A percentile compares a stretch with the other conserved stretches of the same genome.
phyloP scores from a whole-genome alignment of 495 filamentous ascomycete genomes.

The Terfezia boudieri region DNA sequence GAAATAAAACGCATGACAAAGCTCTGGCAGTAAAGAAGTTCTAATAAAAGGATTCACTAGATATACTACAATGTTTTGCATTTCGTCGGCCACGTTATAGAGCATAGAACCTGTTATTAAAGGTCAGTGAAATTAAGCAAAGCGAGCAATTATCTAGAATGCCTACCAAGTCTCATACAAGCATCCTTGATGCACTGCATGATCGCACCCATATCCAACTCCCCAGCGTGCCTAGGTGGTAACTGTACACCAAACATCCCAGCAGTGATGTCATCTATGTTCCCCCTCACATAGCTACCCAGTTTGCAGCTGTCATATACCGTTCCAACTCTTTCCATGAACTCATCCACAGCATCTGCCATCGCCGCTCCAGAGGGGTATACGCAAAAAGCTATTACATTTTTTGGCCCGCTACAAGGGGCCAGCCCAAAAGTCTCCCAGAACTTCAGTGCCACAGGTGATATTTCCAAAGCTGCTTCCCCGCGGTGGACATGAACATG shows the following conservation, averaged over 20 bases:
- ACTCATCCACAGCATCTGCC: slow-evolving; percentile 36
- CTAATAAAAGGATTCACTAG: slow-evolving; percentile 55
- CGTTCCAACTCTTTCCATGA: slow-evolving; percentile 47
- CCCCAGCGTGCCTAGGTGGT: neutral
- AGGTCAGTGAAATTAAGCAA: too few relatives aligned
- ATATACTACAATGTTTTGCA: slow-evolving; percentile 63
- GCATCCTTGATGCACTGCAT: slow-evolving; percentile 2
- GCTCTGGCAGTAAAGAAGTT: slow-evolving; percentile 41
- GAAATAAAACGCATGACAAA: slow-evolving; percentile 56
- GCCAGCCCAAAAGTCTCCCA: slow-evolving; percentile 80
- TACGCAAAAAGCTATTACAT: slow-evolving; percentile 60
- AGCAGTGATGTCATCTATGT: slow-evolving; percentile 29
- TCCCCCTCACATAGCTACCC: slow-evolving; percentile 41
- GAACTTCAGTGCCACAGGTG: slow-evolving; percentile 60
- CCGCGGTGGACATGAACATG: slow-evolving; percentile 58
- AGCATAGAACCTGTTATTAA: slow-evolving; percentile 19
- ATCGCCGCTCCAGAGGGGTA: slow-evolving; percentile 40
- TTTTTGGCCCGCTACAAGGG: slow-evolving; percentile 55
- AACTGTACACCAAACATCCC: slow-evolving; percentile 37
- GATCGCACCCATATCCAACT: neutral
- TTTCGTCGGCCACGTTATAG: slow-evolving; percentile 23
- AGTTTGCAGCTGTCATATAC: slow-evolving; percentile 63
- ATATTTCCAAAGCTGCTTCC: slow-evolving; percentile 48
- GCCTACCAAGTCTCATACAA: slow-evolving; percentile 18
- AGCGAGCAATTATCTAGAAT: slow-evolving; percentile 2